These are phyloP conservation scores for Kurtzmaniella natalensis DNA, from an alignment of 1,139 yeast genomes.

Conservation along the genomic window DNA sequence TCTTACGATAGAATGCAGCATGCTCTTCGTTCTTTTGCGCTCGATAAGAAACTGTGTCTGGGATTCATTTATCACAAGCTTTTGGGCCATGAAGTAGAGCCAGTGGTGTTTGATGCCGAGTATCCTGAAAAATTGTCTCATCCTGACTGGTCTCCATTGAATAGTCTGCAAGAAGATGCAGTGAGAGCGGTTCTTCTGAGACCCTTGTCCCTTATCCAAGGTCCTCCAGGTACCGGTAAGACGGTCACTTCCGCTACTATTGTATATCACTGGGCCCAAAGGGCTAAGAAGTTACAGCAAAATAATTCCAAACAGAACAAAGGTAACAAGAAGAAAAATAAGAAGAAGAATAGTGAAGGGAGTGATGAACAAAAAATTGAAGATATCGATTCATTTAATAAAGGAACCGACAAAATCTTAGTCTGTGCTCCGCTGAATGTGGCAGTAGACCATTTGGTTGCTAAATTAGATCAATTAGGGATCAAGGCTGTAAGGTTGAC, in stretches of 20 bases:
- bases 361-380: background rate
- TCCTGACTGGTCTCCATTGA: constrained; percentile 65
- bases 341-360: background rate
- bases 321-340: constrained; percentile 1
- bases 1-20: constrained; percentile 81
- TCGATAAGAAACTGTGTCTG: constrained; percentile 65
- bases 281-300: background rate
- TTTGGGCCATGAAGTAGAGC: constrained; percentile 75
- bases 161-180: constrained; percentile 76
- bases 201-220: constrained; percentile 86
- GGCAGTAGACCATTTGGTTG: constrained; percentile 89
- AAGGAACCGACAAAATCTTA: constrained; percentile 58
- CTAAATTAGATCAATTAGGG: constrained; percentile 62
- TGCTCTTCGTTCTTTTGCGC: constrained; percentile 71
- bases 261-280: constrained; percentile 55
- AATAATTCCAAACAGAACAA: background rate
- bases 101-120: constrained; percentile 54
- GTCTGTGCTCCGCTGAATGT: constrained; percentile 97
- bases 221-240: constrained; percentile 99
- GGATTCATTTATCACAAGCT: constrained; percentile 76
- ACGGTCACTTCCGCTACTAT: constrained; percentile 92
- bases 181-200: constrained; percentile 65
- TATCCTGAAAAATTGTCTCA: constrained; percentile 62
- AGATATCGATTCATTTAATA: constrained; percentile 35
- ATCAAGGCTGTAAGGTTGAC: constrained; percentile 71